phyloP scores from a whole-genome alignment of 2,329 filamentous ascomycete species.

The Arthrobotrys entomopaga region DNA sequence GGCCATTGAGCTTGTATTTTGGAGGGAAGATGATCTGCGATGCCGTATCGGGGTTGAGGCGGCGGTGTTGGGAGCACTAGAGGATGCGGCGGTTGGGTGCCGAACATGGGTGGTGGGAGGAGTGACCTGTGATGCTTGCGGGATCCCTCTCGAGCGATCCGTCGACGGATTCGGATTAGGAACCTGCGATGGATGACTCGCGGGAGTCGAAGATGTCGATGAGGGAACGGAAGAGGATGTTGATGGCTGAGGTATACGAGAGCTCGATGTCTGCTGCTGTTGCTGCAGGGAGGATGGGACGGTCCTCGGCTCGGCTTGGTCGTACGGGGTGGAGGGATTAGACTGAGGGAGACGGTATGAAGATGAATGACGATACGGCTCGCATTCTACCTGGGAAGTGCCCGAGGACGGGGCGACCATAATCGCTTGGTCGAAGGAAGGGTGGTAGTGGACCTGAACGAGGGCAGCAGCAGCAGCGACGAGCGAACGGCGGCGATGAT shows the following conservation, averaged over 20 bases:
- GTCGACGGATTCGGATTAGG: constrained; percentile 28
- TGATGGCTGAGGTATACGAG: constrained; percentile 26
- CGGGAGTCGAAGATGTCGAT: constrained; percentile 28
- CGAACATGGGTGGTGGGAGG: constrained; percentile 45
- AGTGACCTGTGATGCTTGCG: constrained; percentile 33
- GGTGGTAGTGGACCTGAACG: constrained; percentile 43
- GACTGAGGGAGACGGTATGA: constrained; percentile 49
- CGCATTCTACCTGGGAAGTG: constrained; percentile 54
- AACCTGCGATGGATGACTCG: constrained; percentile 41
- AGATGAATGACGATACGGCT: constrained; percentile 51
- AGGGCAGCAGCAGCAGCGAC: constrained; percentile 1
- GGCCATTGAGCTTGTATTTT: constrained; percentile 57
- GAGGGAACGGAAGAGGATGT: constrained; percentile 18
- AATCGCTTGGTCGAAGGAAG: constrained; percentile 55
- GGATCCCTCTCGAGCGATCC: constrained; percentile 46
- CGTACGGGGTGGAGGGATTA: constrained; percentile 50
- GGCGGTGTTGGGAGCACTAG: constrained; percentile 51
- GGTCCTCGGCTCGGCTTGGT: constrained; percentile 50
- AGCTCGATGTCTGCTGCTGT: constrained; percentile 25
- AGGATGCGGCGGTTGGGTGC: constrained; percentile 47
- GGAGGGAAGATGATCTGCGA: constrained; percentile 54
- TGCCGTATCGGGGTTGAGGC: constrained; percentile 56
- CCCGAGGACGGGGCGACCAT: constrained; percentile 54
- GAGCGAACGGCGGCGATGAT: constrained; percentile 4
- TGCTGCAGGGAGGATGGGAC: constrained; percentile 39